phyloP scores from a whole-genome alignment of 768 basidiomycete genomes.

The Neoboletus brunneissimus region DNA sequence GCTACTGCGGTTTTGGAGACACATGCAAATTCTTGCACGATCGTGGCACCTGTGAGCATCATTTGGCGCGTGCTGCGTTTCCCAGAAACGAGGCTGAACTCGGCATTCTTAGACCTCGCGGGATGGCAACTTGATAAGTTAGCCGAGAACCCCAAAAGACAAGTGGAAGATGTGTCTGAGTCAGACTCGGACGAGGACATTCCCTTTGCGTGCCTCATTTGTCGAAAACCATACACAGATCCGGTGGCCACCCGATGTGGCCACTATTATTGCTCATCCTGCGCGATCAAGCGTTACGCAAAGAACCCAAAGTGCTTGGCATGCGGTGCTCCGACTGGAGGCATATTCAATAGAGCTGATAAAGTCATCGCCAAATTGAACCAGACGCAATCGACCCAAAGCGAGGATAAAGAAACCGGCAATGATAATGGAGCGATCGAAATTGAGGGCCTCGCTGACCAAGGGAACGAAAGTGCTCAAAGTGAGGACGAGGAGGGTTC shows the following conservation, averaged over 20 bases:
- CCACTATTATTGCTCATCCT: slow-evolving; percentile 93
- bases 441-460: slow-evolving; percentile 56
- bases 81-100: slow-evolving; percentile 8
- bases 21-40: slow-evolving; percentile 99
- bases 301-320: slow-evolving; percentile 96
- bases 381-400: slow-evolving; percentile 60
- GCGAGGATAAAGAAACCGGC: slow-evolving; percentile 44
- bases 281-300: slow-evolving; percentile 91
- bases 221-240: slow-evolving; percentile 91
- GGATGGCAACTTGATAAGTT: slow-evolving; percentile 99
- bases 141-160: slow-evolving; percentile 70
- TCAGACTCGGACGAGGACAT: slow-evolving; percentile 82
- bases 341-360: slow-evolving; percentile 94
- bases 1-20: slow-evolving; percentile 98
- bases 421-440: slow-evolving; percentile 43
- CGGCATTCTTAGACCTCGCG: slow-evolving; percentile 64
- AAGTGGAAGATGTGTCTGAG: slow-evolving; percentile 53
- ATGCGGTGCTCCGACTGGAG: slow-evolving; percentile 88
- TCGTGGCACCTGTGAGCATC: slow-evolving; percentile 81
- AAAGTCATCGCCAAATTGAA: slow-evolving; percentile 88
- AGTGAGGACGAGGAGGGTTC: slow-evolving; percentile 29
- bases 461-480: slow-evolving; percentile 25
- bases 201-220: slow-evolving; percentile 98
- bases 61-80: neutral
- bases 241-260: slow-evolving; percentile 95